A percentile compares a stretch with the other conserved stretches of the same genome.
phyloP scores from a whole-genome alignment of 2,329 filamentous ascomycete species.

The Ophiostoma quercus region DNA sequence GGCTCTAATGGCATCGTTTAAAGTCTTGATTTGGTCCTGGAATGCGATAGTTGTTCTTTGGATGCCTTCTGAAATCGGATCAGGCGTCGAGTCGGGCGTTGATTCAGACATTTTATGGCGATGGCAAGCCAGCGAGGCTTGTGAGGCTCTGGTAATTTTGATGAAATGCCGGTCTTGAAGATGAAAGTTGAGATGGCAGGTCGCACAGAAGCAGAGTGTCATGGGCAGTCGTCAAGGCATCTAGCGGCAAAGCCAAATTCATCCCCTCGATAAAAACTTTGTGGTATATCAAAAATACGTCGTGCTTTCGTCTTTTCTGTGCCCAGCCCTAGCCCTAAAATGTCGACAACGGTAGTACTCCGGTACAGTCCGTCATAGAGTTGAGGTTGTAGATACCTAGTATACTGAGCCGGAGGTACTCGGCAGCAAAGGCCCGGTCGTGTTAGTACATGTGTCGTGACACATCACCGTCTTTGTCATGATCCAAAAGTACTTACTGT shows the following conservation, averaged over 20 bases:
- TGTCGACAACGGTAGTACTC: slow-evolving; percentile 39
- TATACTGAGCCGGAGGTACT: slow-evolving; percentile 49
- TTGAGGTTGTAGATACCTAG: slow-evolving; percentile 55
- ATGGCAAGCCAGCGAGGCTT: background rate
- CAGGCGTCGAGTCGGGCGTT: background rate
- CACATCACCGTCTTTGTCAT: background rate
- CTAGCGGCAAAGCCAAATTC: background rate
- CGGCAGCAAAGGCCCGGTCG: slow-evolving; percentile 45
- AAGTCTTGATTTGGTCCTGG: too few relatives aligned
- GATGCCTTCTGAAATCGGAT: too few relatives aligned
- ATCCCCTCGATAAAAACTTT: background rate
- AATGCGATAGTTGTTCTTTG: too few relatives aligned
- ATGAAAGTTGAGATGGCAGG: background rate
- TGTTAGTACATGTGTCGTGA: background rate
- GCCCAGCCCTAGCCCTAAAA: background rate
- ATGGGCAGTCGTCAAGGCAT: background rate
- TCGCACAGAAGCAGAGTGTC: background rate
- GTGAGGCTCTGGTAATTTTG: background rate
- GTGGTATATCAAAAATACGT: background rate
- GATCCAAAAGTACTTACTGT: slow-evolving; percentile 31
- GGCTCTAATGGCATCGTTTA: too few relatives aligned
- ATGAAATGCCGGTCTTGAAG: too few relatives aligned
- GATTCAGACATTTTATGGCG: background rate
- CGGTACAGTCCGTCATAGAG: slow-evolving; percentile 50
- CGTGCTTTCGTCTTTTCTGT: background rate